Evolutionary conservation across 1,284 basidiomycete genomes (phyloP).

Genomic region (Phellopilus nigrolimitatus): DNA sequence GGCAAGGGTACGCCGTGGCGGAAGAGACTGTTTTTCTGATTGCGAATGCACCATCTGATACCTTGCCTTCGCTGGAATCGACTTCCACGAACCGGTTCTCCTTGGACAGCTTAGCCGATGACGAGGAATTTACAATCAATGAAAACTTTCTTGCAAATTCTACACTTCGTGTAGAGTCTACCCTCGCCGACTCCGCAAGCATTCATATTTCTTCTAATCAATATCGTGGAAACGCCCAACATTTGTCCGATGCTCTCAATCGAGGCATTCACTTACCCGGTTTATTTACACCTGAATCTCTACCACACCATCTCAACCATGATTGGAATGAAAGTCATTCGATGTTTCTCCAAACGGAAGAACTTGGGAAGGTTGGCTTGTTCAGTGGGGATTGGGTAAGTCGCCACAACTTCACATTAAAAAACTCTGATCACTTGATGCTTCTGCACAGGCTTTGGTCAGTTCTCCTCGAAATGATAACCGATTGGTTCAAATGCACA

Average conservation of each 20-base stretch:
- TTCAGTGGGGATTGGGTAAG: constrained; percentile 88
- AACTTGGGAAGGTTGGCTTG: constrained; percentile 70
- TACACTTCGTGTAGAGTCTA: constrained; percentile 27
- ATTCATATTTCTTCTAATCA: too few relatives aligned
- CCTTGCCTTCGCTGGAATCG: constrained; percentile 16
- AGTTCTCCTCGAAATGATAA: constrained; percentile 15
- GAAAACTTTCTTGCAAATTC: constrained; percentile 65
- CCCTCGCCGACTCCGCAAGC: constrained; percentile 16
- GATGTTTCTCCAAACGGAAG: constrained; percentile 53
- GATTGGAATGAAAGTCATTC: constrained; percentile 41
- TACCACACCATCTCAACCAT: background rate
- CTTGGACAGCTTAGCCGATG: constrained; percentile 22
- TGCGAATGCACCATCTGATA: constrained; percentile 30
- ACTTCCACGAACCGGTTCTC: constrained; percentile 15
- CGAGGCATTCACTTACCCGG: too few relatives aligned
- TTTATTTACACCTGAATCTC: background rate
- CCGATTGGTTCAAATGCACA: constrained; percentile 55
- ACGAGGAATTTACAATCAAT: constrained; percentile 53
- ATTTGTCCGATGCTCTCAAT: background rate
- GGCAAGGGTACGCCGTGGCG: constrained; percentile 58
- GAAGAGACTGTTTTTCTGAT: constrained; percentile 59
- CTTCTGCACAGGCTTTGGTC: background rate
- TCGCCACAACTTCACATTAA: constrained; percentile 16
- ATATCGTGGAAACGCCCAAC: constrained; percentile 18
- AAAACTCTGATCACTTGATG: background rate